phyloP scores from a whole-genome alignment of 1,284 basidiomycete species.

The Heterobasidion annosum region DNA sequence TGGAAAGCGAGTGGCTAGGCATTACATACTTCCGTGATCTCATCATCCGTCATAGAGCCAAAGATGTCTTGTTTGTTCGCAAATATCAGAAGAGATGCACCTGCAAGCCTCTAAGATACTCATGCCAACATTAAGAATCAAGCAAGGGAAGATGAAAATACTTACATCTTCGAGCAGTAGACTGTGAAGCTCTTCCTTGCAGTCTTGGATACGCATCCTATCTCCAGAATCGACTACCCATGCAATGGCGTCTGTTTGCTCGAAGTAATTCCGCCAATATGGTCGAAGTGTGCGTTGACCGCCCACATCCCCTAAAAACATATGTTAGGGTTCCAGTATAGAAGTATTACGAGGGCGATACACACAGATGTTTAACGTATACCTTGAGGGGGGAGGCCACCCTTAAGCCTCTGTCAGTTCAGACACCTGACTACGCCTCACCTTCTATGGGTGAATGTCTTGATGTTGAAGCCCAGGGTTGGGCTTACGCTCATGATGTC shows the following conservation, averaged over 20 bases:
- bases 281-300: conserved; percentile 93
- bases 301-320: conserved; percentile 85
- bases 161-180: conserved; percentile 89
- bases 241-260: conserved; percentile 95
- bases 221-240: conserved; percentile 99
- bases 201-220: conserved; percentile 82
- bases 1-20: neutral
- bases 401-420: neutral
- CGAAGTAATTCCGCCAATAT: conserved; percentile 99
- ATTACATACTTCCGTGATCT: conserved; percentile 72
- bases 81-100: conserved; percentile 91
- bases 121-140: conserved; percentile 6
- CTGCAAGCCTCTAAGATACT: conserved; percentile 68
- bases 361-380: conserved; percentile 88
- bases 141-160: conserved; percentile 10
- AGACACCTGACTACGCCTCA: conserved; percentile 36
- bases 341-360: neutral
- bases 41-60: conserved; percentile 74
- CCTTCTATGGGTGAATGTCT: conserved; percentile 87
- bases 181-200: conserved; percentile 78
- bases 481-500: conserved; percentile 85
- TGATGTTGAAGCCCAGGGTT: conserved; percentile 98
- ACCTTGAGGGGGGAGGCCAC: conserved; percentile 37
- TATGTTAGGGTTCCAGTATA: neutral
- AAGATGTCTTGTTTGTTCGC: conserved; percentile 99